Conservation (phyloP, 2,329 filamentous ascomycete genomes). For the Camptophora hylomeconis region DNA sequence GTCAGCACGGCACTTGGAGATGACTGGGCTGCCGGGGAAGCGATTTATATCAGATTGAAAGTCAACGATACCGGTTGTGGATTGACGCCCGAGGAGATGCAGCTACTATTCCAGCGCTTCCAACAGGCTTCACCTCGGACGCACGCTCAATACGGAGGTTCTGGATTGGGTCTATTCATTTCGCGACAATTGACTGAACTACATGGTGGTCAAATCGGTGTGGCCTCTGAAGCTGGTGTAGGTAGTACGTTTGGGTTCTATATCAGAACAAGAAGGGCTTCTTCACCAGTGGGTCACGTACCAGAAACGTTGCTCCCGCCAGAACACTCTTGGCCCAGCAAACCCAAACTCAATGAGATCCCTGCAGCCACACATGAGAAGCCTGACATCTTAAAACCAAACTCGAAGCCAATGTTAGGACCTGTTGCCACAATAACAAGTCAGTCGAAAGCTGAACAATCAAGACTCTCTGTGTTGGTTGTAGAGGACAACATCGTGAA, state of each 20-base stretch:
- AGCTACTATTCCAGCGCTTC: slow-evolving; percentile 62
- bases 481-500: slow-evolving; percentile 32
- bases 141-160: slow-evolving; percentile 65
- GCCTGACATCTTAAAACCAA: too few species aligned
- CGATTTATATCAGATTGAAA: slow-evolving; percentile 40
- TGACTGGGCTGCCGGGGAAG: slow-evolving; percentile 43
- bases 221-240: slow-evolving; percentile 40
- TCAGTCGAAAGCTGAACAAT: neutral
- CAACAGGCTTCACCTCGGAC: slow-evolving; percentile 62
- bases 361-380: too few species aligned
- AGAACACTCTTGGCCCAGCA: too few species aligned
- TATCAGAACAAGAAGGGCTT: slow-evolving; percentile 23
- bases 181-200: slow-evolving; percentile 64
- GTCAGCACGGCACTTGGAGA: slow-evolving; percentile 21
- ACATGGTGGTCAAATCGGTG: slow-evolving; percentile 66
- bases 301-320: too few species aligned
- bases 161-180: slow-evolving; percentile 65
- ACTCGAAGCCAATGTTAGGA: too few species aligned
- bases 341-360: too few species aligned
- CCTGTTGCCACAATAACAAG: too few species aligned
- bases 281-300: too few species aligned
- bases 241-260: slow-evolving; percentile 46
- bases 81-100: slow-evolving; percentile 56
- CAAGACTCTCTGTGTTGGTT: slow-evolving; percentile 19
- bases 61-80: slow-evolving; percentile 59